Percentiles rank a stretch among this genome's conserved stretches.
These are phyloP conservation scores for Arctostaphylos glauca DNA, from an alignment of 148 eudicot genomes.

Conservation along the genomic window DNA sequence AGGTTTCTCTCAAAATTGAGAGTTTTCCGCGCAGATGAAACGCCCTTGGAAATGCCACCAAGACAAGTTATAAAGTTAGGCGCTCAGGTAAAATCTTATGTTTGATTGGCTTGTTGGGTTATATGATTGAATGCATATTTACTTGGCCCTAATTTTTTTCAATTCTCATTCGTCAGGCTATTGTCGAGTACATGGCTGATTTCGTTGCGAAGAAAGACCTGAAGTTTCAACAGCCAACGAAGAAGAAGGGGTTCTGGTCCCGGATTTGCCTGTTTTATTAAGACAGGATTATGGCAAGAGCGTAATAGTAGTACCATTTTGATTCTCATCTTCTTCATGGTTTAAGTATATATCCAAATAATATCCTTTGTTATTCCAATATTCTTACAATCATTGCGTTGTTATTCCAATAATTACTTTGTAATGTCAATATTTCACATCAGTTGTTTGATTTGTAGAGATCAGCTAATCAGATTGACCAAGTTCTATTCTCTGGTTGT, in stretches of 20 bases:
- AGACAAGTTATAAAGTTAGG: conserved; percentile 42
- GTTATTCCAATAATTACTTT: neutral
- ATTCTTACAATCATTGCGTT: neutral
- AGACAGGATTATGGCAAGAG: neutral
- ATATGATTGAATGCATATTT: neutral
- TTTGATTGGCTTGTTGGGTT: neutral
- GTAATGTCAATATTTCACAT: neutral
- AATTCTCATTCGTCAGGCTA: conserved; percentile 42
- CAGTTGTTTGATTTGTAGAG: neutral
- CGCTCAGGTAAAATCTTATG: conserved; percentile 49
- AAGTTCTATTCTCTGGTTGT: neutral
- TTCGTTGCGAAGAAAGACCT: conserved; percentile 32
- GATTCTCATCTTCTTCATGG: neutral
- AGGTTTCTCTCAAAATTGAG: conserved; percentile 42
- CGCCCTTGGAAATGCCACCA: conserved; percentile 70
- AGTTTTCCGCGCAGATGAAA: conserved; percentile 58
- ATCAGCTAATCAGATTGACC: neutral
- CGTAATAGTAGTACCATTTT: neutral
- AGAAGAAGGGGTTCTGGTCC: conserved; percentile 50
- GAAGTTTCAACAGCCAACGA: conserved; percentile 23
- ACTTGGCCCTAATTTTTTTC: neutral
- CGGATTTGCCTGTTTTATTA: conserved; percentile 37
- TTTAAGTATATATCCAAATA: neutral
- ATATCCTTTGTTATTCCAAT: neutral
- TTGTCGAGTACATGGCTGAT: conserved; percentile 60